Evolutionary conservation across 2,329 filamentous ascomycete genomes (phyloP), one percentile per base, ranked within the genome.

Genomic region (Fusarium circinatum): DNA sequence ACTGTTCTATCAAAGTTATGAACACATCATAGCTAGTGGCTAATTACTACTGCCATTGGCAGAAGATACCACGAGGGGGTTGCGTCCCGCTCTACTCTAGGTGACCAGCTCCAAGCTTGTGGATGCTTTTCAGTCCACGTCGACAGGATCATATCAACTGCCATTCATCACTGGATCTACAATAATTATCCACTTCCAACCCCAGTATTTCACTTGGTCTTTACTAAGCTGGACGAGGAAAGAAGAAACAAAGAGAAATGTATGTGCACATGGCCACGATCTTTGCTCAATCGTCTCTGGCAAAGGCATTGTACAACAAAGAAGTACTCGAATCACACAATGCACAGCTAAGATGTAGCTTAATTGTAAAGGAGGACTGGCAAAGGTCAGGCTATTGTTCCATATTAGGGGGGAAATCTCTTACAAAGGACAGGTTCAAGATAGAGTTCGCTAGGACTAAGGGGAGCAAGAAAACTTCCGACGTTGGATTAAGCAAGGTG

Each of bases 21-120:
- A 24, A 26, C 9, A 10, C 4, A 18, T 7, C 3, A 13, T 32
- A 5, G 1, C 5, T 18, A 5, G 15, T n/a, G 18, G 2, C 15
- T 13, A 5, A 14, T 48, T 17, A 11, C 14, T 22, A 18, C 28
- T n/a, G 3, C 28, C n/a, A 0, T 32, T 49, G 8, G 28, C 22
- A 49, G 28, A 6, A 32, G 6, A 6, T 18, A 2, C 22, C 15
- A 17, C 10, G 1, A 6, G 13, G 17, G 6, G 4, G 17, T 8
- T 52, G n/a, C 17, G 3, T 51, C 34, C 22, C 8, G 0, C 30
- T 51, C 48, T 11, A 11, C 48, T 52, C 30, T 52, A 4, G n/a
- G 5, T 52, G n/a, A 22, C n/a, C 6, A 26, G 3, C 30, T 52
- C 30, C n/a, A 20, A 20, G 8, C 17, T 24, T 52, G 30, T 34